Conservation (phyloP, 352 stramenopile genomes). For the Phytophthora kernoviae region DNA sequence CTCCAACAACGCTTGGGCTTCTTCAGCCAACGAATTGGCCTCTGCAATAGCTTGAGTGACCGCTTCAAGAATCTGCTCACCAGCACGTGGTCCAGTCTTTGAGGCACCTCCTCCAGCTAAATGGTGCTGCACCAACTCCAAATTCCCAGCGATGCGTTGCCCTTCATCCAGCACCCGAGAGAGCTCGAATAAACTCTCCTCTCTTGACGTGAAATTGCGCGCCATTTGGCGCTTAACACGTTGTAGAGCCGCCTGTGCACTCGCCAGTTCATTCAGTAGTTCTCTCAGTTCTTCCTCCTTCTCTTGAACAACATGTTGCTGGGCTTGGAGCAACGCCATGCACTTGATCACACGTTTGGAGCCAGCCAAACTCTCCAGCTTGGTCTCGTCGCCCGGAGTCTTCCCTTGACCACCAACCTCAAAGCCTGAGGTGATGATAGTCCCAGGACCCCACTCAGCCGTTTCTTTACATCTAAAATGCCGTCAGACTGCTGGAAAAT, state of each 20-base stretch:
- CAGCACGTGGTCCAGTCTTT: slow-evolving; percentile 18
- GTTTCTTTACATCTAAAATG: slow-evolving; percentile 53
- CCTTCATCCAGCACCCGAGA: slow-evolving; percentile 45
- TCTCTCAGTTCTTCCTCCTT: slow-evolving; percentile 66
- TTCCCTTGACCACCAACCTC: slow-evolving; percentile 69
- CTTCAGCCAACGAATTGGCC: slow-evolving; percentile 21
- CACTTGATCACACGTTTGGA: slow-evolving; percentile 54
- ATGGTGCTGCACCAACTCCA: slow-evolving; percentile 58
- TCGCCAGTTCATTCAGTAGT: slow-evolving; percentile 67
- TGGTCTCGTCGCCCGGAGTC: slow-evolving; percentile 45
- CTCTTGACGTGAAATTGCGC: slow-evolving; percentile 52
- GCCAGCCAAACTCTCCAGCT: slow-evolving; percentile 22
- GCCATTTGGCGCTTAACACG: slow-evolving; percentile 50
- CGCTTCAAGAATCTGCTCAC: slow-evolving; percentile 26
- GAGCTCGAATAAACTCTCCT: slow-evolving; percentile 59
- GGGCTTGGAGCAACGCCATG: slow-evolving; percentile 69
- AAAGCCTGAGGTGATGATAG: slow-evolving; percentile 43
- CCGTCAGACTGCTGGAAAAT: slow-evolving; percentile 35
- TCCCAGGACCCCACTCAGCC: slow-evolving; percentile 50
- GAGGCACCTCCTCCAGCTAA: slow-evolving; percentile 13
- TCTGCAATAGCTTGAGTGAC: slow-evolving; percentile 38
- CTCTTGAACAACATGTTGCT: slow-evolving; percentile 66
- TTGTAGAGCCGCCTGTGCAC: slow-evolving; percentile 33
- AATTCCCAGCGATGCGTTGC: slow-evolving; percentile 41
- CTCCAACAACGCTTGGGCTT: slow-evolving; percentile 34